A percentile compares a stretch with the other conserved stretches of the same genome.
Conservation (phyloP, 75 land plant species). For the Larix kaempferi region DNA sequence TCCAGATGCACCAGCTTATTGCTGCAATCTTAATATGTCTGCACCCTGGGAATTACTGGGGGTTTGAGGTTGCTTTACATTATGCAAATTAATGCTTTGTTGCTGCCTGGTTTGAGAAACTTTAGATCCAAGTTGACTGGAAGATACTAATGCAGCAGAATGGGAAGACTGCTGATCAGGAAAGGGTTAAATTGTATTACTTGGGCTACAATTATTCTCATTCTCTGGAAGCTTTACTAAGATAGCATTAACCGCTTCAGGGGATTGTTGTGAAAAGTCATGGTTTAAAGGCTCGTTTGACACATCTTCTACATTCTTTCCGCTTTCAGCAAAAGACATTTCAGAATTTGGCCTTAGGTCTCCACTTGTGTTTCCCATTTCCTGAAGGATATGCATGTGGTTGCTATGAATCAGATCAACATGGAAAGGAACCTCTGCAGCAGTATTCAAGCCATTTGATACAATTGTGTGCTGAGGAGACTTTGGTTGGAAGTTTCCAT, state of each 20-base stretch:
- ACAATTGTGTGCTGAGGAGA: constrained; percentile 21
- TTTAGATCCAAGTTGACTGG: not conserved
- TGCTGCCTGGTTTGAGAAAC: not conserved
- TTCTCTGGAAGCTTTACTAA: constrained; percentile 1
- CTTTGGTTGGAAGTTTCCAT: constrained; percentile 12
- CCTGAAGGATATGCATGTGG: not conserved
- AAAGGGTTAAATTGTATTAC: not conserved
- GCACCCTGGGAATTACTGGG: constrained; percentile 2
- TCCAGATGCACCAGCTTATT: not conserved
- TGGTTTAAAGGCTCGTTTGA: constrained; percentile 2
- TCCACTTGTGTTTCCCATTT: not conserved
- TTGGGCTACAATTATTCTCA: constrained; percentile 2
- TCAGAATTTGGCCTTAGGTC: not conserved
- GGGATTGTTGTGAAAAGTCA: not conserved
- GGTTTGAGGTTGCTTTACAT: constrained; percentile 6
- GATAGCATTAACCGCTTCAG: not conserved
- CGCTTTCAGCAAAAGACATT: not conserved
- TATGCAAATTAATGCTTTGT: not conserved
- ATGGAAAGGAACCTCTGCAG: not conserved
- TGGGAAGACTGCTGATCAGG: not conserved
- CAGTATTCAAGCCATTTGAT: constrained; percentile 14
- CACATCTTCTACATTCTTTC: not conserved
- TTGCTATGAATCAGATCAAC: not conserved
- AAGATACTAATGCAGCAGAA: not conserved
- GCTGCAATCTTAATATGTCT: constrained; percentile 6